Evolutionary conservation across 345 rosid genomes (phyloP).

Genomic region (Anastatica hierochuntica): DNA sequence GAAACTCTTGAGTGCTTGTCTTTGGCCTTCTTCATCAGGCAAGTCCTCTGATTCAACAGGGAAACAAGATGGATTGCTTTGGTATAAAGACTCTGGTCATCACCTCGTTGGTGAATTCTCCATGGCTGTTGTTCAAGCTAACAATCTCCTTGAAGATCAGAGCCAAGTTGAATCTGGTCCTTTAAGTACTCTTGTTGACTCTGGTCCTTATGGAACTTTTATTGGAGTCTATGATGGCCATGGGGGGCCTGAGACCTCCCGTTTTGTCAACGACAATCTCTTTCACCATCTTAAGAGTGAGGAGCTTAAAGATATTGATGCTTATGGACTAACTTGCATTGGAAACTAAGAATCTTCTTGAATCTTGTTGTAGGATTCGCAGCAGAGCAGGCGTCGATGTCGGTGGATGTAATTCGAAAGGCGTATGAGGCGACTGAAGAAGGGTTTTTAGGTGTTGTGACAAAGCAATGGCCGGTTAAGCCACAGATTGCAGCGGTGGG

Average conservation of each 20-base stretch:
- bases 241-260: conserved; percentile 95
- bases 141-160: conserved; percentile 80
- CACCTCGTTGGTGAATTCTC: conserved; percentile 83
- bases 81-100: conserved; percentile 95
- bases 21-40: conserved; percentile 64
- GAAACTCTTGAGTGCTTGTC: conserved; percentile 79
- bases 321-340: conserved; percentile 12
- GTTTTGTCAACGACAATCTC: conserved; percentile 74
- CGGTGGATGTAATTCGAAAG: conserved; percentile 64
- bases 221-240: conserved; percentile 94
- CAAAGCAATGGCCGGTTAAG: conserved; percentile 84
- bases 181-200: conserved; percentile 66
- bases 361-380: conserved; percentile 46
- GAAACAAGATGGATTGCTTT: conserved; percentile 80
- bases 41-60: conserved; percentile 50
- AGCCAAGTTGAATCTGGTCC: conserved; percentile 92
- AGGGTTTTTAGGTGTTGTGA: conserved; percentile 73
- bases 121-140: conserved; percentile 82
- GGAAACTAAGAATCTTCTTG: conserved; percentile 36
- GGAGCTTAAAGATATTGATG: conserved; percentile 13
- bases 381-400: conserved; percentile 72
- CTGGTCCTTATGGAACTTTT: conserved; percentile 88
- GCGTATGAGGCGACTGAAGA: conserved; percentile 96
- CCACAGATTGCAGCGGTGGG: conserved; percentile 99
- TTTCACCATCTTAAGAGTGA: conserved; percentile 88